These are phyloP conservation scores for Colletotrichum tamarilloi DNA, from an alignment of 2,329 filamentous ascomycete genomes.

Conservation along the genomic window DNA sequence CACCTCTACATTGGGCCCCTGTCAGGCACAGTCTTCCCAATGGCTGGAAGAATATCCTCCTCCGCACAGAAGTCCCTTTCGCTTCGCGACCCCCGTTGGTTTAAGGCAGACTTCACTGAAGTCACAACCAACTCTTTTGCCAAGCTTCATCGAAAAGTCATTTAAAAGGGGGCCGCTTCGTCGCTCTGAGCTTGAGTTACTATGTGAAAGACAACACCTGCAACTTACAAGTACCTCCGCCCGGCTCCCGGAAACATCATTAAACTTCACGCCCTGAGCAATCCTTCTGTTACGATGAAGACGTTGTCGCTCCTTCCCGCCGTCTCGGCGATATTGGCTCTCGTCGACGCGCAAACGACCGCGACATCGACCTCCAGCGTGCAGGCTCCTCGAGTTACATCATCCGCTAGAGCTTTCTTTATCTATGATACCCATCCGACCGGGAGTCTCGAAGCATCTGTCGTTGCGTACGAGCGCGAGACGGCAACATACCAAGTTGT, in stretches of 20 bases:
- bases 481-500: conserved; percentile 12
- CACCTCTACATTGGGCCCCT: neutral
- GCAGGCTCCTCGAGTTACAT: neutral
- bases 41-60: neutral
- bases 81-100: neutral
- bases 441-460: conserved; percentile 24
- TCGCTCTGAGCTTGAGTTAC: neutral
- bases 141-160: neutral
- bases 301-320: neutral
- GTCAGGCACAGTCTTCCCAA: neutral
- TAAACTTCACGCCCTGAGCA: neutral
- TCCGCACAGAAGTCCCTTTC: neutral
- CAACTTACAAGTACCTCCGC: neutral
- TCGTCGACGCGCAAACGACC: neutral
- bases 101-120: neutral
- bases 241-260: too few relatives aligned
- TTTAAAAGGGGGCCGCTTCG: neutral
- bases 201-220: neutral
- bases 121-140: neutral
- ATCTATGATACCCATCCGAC: conserved; percentile 24
- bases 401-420: conserved; percentile 22
- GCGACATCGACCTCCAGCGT: neutral
- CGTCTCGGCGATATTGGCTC: neutral
- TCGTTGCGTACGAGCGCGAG: conserved; percentile 4
- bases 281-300: neutral